Conservation (phyloP, 1,284 basidiomycete species). For the Pseudozyma sp. region DNA sequence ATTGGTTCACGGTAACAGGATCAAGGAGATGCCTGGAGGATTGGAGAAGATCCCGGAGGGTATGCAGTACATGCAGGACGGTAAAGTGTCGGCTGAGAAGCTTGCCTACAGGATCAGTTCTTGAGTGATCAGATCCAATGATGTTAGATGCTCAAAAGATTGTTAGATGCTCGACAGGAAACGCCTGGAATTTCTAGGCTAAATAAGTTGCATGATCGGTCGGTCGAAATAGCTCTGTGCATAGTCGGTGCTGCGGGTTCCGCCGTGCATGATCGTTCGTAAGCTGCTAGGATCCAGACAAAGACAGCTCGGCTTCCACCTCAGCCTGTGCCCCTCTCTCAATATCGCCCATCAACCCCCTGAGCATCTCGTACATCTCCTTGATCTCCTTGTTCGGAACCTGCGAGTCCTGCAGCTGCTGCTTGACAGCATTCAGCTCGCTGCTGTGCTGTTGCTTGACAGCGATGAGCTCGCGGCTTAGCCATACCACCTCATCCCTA, state of each 20-base stretch:
- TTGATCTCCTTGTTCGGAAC: constrained; percentile 2
- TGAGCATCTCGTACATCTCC: constrained; percentile 14
- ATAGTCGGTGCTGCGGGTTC: background rate
- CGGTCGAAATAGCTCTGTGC: background rate
- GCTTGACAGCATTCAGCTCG: constrained; percentile 7
- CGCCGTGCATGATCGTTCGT: constrained; percentile 1
- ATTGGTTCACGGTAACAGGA: constrained; percentile 55
- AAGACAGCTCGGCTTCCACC: constrained; percentile 16
- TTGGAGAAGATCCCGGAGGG: constrained; percentile 50
- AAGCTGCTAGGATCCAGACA: constrained; percentile 1
- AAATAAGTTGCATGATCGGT: no score
- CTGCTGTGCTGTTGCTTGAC: background rate
- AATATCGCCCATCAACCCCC: constrained; percentile 28
- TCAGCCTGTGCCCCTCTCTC: constrained; percentile 26
- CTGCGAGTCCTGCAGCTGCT: constrained; percentile 6
- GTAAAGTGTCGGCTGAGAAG: constrained; percentile 63
- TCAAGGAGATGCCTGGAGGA: constrained; percentile 55
- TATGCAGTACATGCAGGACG: constrained; percentile 55
- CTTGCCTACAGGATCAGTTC: constrained; percentile 53
- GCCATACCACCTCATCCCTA: background rate
- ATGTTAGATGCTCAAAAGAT: background rate
- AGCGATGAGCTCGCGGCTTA: background rate
- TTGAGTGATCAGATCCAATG: background rate
- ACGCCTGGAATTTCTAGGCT: no score
- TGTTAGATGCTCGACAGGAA: no score